Evolutionary conservation across 1,284 basidiomycete genomes (phyloP).

Genomic region (Cryptococcus sp.): DNA sequence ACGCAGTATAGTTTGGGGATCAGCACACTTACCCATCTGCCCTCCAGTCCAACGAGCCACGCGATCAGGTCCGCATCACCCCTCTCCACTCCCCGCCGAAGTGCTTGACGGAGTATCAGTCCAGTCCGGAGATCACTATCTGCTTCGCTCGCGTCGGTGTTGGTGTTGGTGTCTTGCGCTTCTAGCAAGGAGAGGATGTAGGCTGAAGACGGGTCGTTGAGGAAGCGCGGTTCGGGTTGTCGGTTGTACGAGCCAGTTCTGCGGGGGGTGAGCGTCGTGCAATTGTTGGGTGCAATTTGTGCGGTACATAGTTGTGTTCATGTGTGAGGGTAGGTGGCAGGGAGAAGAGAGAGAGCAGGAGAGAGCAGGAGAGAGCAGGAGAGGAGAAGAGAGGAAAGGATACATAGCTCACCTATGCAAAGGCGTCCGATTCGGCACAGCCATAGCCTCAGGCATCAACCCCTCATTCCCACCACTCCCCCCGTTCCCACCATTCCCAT

Average conservation of each 20-base stretch:
- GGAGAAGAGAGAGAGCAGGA: too few species aligned
- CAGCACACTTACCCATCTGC: constrained; percentile 33
- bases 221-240: constrained; percentile 19
- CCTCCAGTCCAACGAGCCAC: constrained; percentile 40
- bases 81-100: constrained; percentile 40
- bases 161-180: background rate
- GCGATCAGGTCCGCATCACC: constrained; percentile 42
- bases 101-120: constrained; percentile 40
- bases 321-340: too few species aligned
- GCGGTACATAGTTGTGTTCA: background rate
- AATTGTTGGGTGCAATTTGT: background rate
- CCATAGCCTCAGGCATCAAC: too few species aligned
- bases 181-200: constrained; percentile 22
- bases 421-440: too few species aligned
- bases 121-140: constrained; percentile 15
- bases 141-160: background rate
- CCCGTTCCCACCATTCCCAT: background rate
- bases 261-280: background rate
- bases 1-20: background rate
- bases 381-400: too few species aligned
- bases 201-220: constrained; percentile 18
- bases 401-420: too few species aligned
- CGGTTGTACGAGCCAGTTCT: constrained; percentile 15
- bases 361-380: too few species aligned
- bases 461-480: background rate